phyloP scores from a whole-genome alignment of 495 filamentous ascomycete genomes.

The Neurospora sp. region DNA sequence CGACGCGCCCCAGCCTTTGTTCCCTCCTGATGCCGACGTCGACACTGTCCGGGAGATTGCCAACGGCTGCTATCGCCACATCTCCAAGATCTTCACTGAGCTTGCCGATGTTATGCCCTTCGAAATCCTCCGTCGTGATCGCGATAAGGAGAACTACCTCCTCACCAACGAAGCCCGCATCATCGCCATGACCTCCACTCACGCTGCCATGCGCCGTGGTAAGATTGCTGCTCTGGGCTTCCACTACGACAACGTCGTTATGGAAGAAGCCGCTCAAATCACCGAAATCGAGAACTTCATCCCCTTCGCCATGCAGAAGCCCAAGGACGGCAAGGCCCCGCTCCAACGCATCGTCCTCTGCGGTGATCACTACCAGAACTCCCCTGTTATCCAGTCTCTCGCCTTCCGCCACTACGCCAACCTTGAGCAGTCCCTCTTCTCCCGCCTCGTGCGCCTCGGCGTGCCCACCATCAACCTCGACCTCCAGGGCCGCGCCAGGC shows the following conservation, averaged over 20 bases:
- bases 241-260: slow-evolving; percentile 93
- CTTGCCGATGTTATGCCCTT: slow-evolving; percentile 91
- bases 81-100: slow-evolving; percentile 85
- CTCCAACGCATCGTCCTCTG: slow-evolving; percentile 85
- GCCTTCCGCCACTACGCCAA: slow-evolving; percentile 96
- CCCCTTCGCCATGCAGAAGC: slow-evolving; percentile 78
- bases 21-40: slow-evolving; percentile 51
- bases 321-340: slow-evolving; percentile 59
- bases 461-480: slow-evolving; percentile 86
- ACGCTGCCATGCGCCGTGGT: slow-evolving; percentile 92
- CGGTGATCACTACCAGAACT: slow-evolving; percentile 95
- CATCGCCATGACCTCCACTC: slow-evolving; percentile 96
- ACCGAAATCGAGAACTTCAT: slow-evolving; percentile 98
- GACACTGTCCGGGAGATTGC: slow-evolving; percentile 68
- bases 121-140: slow-evolving; percentile 77
- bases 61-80: slow-evolving; percentile 80
- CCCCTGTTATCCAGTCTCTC: slow-evolving; percentile 87
- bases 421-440: slow-evolving; percentile 90
- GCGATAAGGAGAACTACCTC: slow-evolving; percentile 92
- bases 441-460: slow-evolving; percentile 77
- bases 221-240: slow-evolving; percentile 90
- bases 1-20: slow-evolving; percentile 78
- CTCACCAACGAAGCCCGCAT: slow-evolving; percentile 91
- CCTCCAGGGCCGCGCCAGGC: slow-evolving; percentile 80
- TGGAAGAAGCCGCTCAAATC: slow-evolving; percentile 98